phyloP scores from a whole-genome alignment of 768 basidiomycete genomes.

The Hygrophoropsis aurantiaca region DNA sequence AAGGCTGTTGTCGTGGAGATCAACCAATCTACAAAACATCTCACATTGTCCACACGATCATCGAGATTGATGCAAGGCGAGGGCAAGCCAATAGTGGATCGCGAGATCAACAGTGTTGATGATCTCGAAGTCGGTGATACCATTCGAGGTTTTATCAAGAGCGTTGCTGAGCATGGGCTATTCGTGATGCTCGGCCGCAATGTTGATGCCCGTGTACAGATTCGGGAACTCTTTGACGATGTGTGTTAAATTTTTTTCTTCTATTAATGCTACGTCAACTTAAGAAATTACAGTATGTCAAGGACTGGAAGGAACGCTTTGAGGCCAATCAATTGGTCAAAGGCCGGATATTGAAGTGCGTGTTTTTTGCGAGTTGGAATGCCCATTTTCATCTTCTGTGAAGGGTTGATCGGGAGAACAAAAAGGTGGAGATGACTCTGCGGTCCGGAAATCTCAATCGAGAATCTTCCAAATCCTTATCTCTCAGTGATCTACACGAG shows the following conservation, averaged over 20 bases:
- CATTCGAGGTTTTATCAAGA: constrained; percentile 90
- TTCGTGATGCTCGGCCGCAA: constrained; percentile 84
- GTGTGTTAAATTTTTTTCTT: constrained; percentile 31
- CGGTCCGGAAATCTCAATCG: constrained; percentile 60
- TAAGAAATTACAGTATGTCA: constrained; percentile 66
- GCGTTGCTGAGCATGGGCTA: constrained; percentile 80
- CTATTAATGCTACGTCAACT: background rate
- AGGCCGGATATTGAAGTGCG: constrained; percentile 80
- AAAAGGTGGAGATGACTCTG: constrained; percentile 90
- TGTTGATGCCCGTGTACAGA: constrained; percentile 91
- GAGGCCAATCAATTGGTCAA: constrained; percentile 79
- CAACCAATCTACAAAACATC: constrained; percentile 62
- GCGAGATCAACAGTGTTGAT: constrained; percentile 59
- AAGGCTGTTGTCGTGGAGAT: constrained; percentile 71
- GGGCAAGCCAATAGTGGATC: constrained; percentile 54
- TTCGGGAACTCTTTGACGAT: constrained; percentile 90
- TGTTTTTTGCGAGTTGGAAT: constrained; percentile 1
- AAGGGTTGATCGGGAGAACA: constrained; percentile 69
- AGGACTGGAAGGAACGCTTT: constrained; percentile 92
- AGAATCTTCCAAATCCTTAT: constrained; percentile 33
- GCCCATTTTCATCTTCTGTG: constrained; percentile 8
- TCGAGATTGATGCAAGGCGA: constrained; percentile 66
- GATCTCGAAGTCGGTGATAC: constrained; percentile 71
- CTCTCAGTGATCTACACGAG: constrained; percentile 58
- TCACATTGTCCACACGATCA: constrained; percentile 78